Evolutionary conservation across 768 basidiomycete species (phyloP), one percentile per base, ranked within the genome.

Genomic region (Mycena filopes): DNA sequence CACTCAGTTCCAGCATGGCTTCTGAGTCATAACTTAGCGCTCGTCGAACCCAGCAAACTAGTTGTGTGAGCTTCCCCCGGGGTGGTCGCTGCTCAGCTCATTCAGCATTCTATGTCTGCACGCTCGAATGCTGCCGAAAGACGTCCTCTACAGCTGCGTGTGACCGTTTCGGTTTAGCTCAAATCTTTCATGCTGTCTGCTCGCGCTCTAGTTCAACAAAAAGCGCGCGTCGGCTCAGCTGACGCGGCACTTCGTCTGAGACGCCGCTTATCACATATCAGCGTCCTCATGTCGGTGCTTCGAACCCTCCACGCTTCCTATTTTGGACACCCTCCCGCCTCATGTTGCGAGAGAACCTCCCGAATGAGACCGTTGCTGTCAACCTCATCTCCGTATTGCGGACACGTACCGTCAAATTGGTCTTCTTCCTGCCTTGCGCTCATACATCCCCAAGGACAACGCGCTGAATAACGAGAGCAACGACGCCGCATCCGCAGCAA

Each of bases 321-420:
- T 38, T 66, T 16, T 43, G 55, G 59, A 11, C 54, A 31, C 7
- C 43, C 38, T 59, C 47, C 64, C 58, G 58, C 65, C 65, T 66
- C 65, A 66, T 66, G 58, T 60, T 51, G 25, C 53, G 59, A 59
- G 54, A 66, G 65, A 60, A 43, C 46, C 59, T 66, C 45, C 55
- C 63, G 51, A 59, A 58, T 41, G n/a, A 25, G 60, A 43, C 43
- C 23, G 50, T 21, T 50, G 12, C 42, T 36, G 41, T 31, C 55
- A n/a, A n/a, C n/a, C 55, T 41, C 28, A 11, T 50, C 38, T 33
- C n/a, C 31, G 47, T 41, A 56, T 29, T 11, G 10, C 18, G 47
- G 54, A 56, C 62, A 55, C 50, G 62, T 53, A n/a, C n/a, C n/a
- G n/a, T n/a, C n/a, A n/a, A n/a, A n/a, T n/a, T n/a, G n/a, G n/a